phyloP scores from a whole-genome alignment of 2,329 filamentous ascomycete species.

The Penicillium janthinellum region DNA sequence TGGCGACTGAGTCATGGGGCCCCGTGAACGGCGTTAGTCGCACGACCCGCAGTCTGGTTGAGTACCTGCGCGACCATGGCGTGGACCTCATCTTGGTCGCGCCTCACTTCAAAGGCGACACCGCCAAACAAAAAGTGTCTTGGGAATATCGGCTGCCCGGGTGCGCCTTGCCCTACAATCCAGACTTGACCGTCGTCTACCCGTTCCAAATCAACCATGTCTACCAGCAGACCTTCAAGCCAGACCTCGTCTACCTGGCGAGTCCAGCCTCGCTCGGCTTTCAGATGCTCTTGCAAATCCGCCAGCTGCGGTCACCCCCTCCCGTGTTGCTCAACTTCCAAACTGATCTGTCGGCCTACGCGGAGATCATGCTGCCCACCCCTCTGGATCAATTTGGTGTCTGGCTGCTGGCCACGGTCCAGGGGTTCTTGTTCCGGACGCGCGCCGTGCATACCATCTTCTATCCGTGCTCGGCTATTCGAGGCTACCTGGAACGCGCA shows the following conservation, averaged over 20 bases:
- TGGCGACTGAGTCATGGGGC: conserved; percentile 72
- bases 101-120: conserved; percentile 58
- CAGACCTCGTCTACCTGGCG: conserved; percentile 70
- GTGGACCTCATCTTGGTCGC: conserved; percentile 68
- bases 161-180: conserved; percentile 70
- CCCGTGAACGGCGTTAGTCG: conserved; percentile 74
- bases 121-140: conserved; percentile 29
- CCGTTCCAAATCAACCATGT: conserved; percentile 66
- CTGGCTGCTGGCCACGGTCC: conserved; percentile 63
- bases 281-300: conserved; percentile 69
- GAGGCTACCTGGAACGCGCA: conserved; percentile 61
- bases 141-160: conserved; percentile 63
- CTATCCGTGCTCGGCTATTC: conserved; percentile 67
- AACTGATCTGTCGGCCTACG: conserved; percentile 70
- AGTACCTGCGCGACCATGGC: conserved; percentile 65
- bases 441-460: conserved; percentile 66
- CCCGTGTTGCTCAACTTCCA: conserved; percentile 70
- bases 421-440: conserved; percentile 68
- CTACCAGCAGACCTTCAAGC: conserved; percentile 63
- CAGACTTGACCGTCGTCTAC: conserved; percentile 69
- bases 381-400: conserved; percentile 64
- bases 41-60: conserved; percentile 69
- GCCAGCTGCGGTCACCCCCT: conserved; percentile 59
- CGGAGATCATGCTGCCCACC: conserved; percentile 67
- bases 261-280: conserved; percentile 71